Conservation (phyloP, 768 basidiomycete genomes). For the Punctularia strigosozonata region DNA sequence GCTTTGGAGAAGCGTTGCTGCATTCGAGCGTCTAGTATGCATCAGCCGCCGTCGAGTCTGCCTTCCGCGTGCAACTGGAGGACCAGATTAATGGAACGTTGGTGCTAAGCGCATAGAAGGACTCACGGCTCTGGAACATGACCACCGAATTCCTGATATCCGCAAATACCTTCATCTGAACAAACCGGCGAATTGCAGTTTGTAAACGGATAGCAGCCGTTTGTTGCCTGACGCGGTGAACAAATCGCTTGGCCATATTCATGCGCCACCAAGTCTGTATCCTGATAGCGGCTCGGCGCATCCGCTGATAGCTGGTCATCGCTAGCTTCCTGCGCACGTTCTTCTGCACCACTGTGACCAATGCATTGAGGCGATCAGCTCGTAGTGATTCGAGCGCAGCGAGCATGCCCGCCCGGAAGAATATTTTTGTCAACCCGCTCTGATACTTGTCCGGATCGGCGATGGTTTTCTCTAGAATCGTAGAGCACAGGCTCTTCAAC, state of each 20-base stretch:
- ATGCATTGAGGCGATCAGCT: conserved; percentile 73
- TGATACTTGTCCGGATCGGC: conserved; percentile 96
- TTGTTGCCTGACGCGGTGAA: conserved; percentile 59
- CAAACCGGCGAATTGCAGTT: conserved; percentile 51
- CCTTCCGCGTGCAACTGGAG: conserved; percentile 60
- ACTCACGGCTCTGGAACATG: conserved; percentile 79
- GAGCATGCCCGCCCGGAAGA: conserved; percentile 98
- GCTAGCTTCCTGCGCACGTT: conserved; percentile 87
- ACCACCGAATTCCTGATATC: conserved; percentile 50
- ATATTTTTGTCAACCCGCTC: conserved; percentile 93
- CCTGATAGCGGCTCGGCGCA: conserved; percentile 64
- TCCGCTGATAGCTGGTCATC: conserved; percentile 60
- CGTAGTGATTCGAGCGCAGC: conserved; percentile 89
- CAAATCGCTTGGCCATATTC: conserved; percentile 63
- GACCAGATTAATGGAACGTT: conserved; percentile 5
- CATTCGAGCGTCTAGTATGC: conserved; percentile 42
- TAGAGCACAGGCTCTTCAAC: conserved; percentile 67
- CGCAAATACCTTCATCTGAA: conserved; percentile 64
- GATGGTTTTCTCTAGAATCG: conserved; percentile 78
- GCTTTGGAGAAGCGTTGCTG: conserved; percentile 68
- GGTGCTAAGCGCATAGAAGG: not conserved
- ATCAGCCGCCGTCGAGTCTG: conserved; percentile 52
- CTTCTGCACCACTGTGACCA: conserved; percentile 96
- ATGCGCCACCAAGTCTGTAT: conserved; percentile 95
- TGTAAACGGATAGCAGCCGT: conserved; percentile 72